Percentiles rank a stretch among this genome's conserved stretches.
phyloP scores from a whole-genome alignment of 345 rosid species.

The Combretum micranthum region DNA sequence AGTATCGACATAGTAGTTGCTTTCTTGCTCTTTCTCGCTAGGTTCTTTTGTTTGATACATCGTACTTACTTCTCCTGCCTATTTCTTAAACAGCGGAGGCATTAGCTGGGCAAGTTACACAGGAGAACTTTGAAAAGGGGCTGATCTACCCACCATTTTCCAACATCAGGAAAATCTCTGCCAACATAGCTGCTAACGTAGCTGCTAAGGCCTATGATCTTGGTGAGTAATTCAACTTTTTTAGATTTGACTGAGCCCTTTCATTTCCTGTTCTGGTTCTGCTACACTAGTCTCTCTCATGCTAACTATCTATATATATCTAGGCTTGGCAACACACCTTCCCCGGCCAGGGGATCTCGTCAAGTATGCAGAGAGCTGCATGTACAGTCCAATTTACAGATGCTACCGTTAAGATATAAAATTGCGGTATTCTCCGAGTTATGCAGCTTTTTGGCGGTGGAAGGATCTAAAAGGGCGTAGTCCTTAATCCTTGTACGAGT shows the following conservation, averaged over 20 bases:
- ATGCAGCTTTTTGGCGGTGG: neutral
- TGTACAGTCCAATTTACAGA: conserved; percentile 82
- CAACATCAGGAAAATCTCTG: conserved; percentile 77
- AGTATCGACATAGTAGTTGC: neutral
- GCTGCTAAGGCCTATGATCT: conserved; percentile 93
- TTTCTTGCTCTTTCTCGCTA: neutral
- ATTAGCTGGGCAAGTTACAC: conserved; percentile 68
- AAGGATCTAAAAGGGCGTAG: no score
- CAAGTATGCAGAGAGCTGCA: conserved; percentile 86
- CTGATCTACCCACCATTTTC: conserved; percentile 83
- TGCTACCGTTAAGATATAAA: conserved; percentile 47
- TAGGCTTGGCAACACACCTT: conserved; percentile 79
- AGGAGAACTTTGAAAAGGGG: conserved; percentile 68
- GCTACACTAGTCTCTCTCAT: neutral
- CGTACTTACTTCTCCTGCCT: neutral
- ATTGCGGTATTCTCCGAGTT: neutral
- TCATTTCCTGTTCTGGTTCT: neutral
- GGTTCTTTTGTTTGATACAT: neutral
- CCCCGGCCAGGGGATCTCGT: conserved; percentile 79
- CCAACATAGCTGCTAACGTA: conserved; percentile 86
- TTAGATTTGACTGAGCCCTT: neutral
- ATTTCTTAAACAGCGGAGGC: conserved; percentile 55
- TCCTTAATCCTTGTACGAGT: no score
- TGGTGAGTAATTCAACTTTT: conserved; percentile 34
- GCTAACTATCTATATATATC: neutral